phyloP scores from a whole-genome alignment of 768 basidiomycete species.

The Pholiota molesta region DNA sequence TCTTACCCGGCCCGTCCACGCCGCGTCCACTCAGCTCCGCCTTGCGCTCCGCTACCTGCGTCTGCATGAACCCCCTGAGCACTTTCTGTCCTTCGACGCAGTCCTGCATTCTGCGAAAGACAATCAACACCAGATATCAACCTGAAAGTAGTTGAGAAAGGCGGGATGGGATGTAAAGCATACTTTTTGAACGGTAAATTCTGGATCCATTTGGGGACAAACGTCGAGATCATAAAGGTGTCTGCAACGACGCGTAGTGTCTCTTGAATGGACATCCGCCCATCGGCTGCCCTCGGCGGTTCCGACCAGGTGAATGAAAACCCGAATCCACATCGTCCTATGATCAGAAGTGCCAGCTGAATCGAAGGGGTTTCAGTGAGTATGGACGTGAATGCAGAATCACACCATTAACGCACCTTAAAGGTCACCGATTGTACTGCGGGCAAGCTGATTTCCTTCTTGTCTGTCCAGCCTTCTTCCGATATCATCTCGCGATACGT shows the following conservation, averaged over 20 bases:
- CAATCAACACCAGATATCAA: not conserved
- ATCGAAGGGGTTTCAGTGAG: no score
- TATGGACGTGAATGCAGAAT: not conserved
- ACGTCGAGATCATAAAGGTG: conserved; percentile 26
- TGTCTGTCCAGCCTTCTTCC: conserved; percentile 37
- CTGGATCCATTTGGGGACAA: conserved; percentile 41
- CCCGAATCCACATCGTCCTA: conserved; percentile 51
- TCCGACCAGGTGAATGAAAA: conserved; percentile 44
- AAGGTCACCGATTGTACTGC: conserved; percentile 36
- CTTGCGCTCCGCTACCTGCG: conserved; percentile 37
- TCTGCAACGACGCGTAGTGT: conserved; percentile 35
- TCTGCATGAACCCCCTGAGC: conserved; percentile 40
- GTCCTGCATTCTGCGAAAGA: conserved; percentile 8
- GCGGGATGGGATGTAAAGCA: not conserved
- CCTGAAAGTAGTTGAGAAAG: no score
- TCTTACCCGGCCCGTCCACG: not conserved
- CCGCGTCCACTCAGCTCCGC: conserved; percentile 18
- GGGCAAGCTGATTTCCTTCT: conserved; percentile 30
- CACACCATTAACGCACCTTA: conserved; percentile 29
- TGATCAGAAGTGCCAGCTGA: conserved; percentile 46
- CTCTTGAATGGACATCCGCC: conserved; percentile 35
- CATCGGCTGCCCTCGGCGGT: conserved; percentile 39
- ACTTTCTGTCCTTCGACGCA: conserved; percentile 32
- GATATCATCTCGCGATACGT: conserved; percentile 43
- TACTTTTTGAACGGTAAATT: conserved; percentile 36